Base-by-base conservation (phyloP, 2,329 filamentous ascomycete species). In the Trichophyton verrucosum region DNA sequence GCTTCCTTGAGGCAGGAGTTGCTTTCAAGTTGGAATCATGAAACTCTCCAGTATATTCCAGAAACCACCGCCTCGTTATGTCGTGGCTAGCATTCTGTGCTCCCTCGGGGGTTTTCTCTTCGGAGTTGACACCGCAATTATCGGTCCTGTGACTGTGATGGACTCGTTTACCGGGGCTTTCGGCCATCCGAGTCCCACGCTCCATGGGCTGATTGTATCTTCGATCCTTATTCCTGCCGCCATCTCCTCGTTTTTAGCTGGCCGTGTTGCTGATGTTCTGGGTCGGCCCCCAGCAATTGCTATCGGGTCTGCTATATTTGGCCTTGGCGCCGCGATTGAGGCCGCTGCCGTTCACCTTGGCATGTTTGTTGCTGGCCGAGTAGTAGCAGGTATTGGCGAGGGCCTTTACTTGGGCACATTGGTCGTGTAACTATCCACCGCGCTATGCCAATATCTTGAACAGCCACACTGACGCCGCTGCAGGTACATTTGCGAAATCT, bases 401-500 rank as follows among this genome's bases (percentile, higher is more conserved):
- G 82, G 83, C 0, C 67, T 84, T 1, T 85, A 78, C 64, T 66
- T 86, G 3, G 78, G 78, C n/a, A 82, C 76, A n/a, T 68, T 82
- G 24, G 74, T 77, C 8, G 81, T 85, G 67, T 78, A 67, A 61
- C 11, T 38, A 38, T 13, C 72, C 66, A 7, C 36, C 55, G 8
- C 11, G 20, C 33, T 44, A 38, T 11, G 63, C 60, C 8, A 11
- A 24, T 20, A 1, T 17, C 47, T 20, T 27, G 3, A 20, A 20
- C 40, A 4, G 13, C 11, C 17, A 56, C 17, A n/a, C 22, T 60
- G 13, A 24, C 36, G 42, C 7, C 27, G 3, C 7, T n/a, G 27
- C 57, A 69, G 68, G 2, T 83, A 85, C 63, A 81, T 86, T 27
- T 81, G 80, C 61, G 84, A 86, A 68, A 82, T 86, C 15, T 80